Percentiles rank a stretch among this genome's conserved stretches.
Conservation (phyloP, 257 asterid genomes). For the Solanum raphanifolium region DNA sequence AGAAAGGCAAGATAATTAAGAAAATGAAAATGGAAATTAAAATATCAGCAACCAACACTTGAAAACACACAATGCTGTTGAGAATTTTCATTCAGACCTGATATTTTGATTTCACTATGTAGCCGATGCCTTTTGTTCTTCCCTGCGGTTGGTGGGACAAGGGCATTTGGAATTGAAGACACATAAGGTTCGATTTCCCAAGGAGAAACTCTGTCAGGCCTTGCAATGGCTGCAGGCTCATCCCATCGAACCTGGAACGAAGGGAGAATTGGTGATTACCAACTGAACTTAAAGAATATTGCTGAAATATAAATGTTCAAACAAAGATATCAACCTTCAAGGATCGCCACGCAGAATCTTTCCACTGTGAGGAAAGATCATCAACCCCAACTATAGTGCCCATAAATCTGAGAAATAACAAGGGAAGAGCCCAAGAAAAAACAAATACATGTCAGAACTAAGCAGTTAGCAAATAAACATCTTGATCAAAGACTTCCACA, state of each 20-base stretch:
- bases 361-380: slow-evolving; percentile 54
- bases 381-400: slow-evolving; percentile 72
- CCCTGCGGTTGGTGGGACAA: slow-evolving; percentile 22
- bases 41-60: neutral
- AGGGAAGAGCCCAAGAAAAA: neutral
- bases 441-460: neutral
- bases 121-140: slow-evolving; percentile 52
- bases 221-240: slow-evolving; percentile 48
- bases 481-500: neutral
- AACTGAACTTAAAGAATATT: neutral
- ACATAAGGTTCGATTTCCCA: slow-evolving; percentile 79
- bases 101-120: slow-evolving; percentile 28
- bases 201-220: slow-evolving; percentile 76
- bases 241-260: slow-evolving; percentile 71
- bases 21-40: neutral
- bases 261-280: neutral
- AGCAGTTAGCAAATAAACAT: neutral
- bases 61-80: neutral
- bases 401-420: slow-evolving; percentile 39
- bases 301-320: neutral
- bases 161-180: slow-evolving; percentile 30
- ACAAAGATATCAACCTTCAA: slow-evolving; percentile 34
- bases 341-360: slow-evolving; percentile 61
- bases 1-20: neutral
- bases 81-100: slow-evolving; percentile 27